phyloP scores from a whole-genome alignment of 148 eudicot genomes.

The Rheum nobile region DNA sequence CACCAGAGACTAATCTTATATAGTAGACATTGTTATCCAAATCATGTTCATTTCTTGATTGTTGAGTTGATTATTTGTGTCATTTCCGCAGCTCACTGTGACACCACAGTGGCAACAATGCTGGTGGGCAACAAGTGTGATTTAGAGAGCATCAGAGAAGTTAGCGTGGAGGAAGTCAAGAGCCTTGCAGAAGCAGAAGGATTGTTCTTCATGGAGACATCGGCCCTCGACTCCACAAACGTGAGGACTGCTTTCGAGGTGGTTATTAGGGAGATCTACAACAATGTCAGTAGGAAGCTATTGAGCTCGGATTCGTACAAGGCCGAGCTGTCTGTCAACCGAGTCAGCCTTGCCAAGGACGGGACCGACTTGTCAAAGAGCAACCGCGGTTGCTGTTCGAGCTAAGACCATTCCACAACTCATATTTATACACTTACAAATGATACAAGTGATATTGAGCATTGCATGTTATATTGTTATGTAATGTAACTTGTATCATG shows the following conservation, averaged over 20 bases:
- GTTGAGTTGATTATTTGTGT: neutral
- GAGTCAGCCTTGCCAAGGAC: slow-evolving; percentile 30
- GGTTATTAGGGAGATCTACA: slow-evolving; percentile 27
- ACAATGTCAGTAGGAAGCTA: slow-evolving; percentile 41
- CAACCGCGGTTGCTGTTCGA: slow-evolving; percentile 26
- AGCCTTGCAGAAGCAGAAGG: neutral
- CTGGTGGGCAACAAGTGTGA: slow-evolving; percentile 11
- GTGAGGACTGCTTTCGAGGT: slow-evolving; percentile 5
- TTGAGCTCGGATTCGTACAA: slow-evolving; percentile 41
- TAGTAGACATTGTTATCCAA: no score
- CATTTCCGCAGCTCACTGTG: slow-evolving; percentile 6
- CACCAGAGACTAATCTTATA: no score
- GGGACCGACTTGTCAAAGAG: slow-evolving; percentile 20
- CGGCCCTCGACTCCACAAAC: slow-evolving; percentile 4
- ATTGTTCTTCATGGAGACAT: slow-evolving; percentile 8
- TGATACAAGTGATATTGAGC: no score
- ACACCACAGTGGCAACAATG: slow-evolving; percentile 7
- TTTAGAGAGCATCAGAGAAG: slow-evolving; percentile 1
- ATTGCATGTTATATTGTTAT: no score
- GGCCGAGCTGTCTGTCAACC: slow-evolving; percentile 34
- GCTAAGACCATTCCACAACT: neutral
- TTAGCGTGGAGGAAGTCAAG: neutral
- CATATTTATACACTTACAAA: no score
- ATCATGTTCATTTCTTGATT: neutral
- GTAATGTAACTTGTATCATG: no score